phyloP scores from a whole-genome alignment of 176 grass and related monocot species.

The Secale cereale region DNA sequence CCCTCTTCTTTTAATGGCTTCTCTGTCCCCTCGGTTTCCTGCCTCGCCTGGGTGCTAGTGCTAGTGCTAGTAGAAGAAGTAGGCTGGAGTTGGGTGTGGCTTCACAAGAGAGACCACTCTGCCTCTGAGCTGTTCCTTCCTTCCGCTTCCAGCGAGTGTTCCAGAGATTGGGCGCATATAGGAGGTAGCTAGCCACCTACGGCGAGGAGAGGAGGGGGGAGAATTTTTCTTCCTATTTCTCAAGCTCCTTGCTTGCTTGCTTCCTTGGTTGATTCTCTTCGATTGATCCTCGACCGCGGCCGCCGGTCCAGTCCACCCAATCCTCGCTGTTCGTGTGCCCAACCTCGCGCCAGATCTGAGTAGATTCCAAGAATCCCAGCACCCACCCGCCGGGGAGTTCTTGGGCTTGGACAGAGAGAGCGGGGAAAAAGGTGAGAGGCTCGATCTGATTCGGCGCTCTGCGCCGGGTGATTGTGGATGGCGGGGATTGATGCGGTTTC shows the following conservation, averaged over 20 bases:
- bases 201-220: neutral
- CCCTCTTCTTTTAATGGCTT: slow-evolving; percentile 40
- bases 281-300: slow-evolving; percentile 37
- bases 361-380: slow-evolving; percentile 54
- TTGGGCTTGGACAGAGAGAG: neutral
- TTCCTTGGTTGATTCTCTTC: slow-evolving; percentile 19
- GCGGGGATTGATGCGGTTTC: neutral
- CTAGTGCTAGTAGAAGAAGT: too few species aligned
- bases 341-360: slow-evolving; percentile 52
- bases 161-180: neutral
- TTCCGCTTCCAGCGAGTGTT: neutral
- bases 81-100: neutral
- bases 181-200: slow-evolving; percentile 11
- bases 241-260: slow-evolving; percentile 19
- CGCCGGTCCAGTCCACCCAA: slow-evolving; percentile 27
- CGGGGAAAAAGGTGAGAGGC: slow-evolving; percentile 20
- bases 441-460: slow-evolving; percentile 30
- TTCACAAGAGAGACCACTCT: neutral
- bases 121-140: slow-evolving; percentile 33
- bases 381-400: slow-evolving; percentile 31
- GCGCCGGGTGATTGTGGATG: neutral
- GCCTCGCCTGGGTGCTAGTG: slow-evolving; percentile 9
- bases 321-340: slow-evolving; percentile 35
- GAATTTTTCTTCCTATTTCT: neutral
- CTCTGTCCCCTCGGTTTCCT: slow-evolving; percentile 50